Evolutionary conservation across 768 basidiomycete species (phyloP).

Genomic region (Sarcodon sp.): DNA sequence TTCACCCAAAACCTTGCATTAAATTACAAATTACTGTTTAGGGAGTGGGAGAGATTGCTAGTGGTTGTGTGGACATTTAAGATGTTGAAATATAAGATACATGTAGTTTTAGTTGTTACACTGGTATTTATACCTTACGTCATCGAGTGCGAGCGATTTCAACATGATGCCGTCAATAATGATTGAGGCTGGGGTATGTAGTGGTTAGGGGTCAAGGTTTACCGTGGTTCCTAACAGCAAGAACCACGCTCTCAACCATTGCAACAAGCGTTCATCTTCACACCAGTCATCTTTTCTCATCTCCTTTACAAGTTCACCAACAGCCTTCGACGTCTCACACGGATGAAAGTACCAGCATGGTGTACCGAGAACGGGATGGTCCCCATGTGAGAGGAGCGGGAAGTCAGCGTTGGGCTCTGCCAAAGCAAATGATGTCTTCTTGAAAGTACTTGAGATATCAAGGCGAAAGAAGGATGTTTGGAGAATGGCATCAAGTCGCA

Average conservation of each 20-base stretch:
- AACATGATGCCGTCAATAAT: too few species aligned
- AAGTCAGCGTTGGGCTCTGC: slow-evolving; percentile 39
- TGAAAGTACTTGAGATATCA: slow-evolving; percentile 26
- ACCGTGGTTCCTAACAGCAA: slow-evolving; percentile 59
- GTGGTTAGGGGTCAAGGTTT: slow-evolving; percentile 25
- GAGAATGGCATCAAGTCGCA: slow-evolving; percentile 43
- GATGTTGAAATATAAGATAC: too few species aligned
- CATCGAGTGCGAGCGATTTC: too few species aligned
- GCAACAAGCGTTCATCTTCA: slow-evolving; percentile 19
- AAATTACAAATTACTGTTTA: too few species aligned
- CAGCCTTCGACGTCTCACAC: slow-evolving; percentile 56
- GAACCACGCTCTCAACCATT: slow-evolving; percentile 71
- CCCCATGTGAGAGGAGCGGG: slow-evolving; percentile 76
- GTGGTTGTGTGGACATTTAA: too few species aligned
- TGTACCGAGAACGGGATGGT: slow-evolving; percentile 66
- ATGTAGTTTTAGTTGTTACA: too few species aligned
- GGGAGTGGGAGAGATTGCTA: too few species aligned
- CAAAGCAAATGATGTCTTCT: slow-evolving; percentile 41
- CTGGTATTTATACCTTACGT: too few species aligned
- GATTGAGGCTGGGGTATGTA: too few species aligned
- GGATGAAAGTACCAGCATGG: slow-evolving; percentile 86
- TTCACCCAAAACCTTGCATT: too few species aligned
- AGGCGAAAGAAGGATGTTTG: slow-evolving; percentile 46
- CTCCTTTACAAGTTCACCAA: slow-evolving; percentile 57
- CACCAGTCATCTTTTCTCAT: slow-evolving; percentile 17